These are phyloP conservation scores for Coemansia asiatica DNA, from an alignment of 192 early-diverging fungal species.

Conservation along the genomic window DNA sequence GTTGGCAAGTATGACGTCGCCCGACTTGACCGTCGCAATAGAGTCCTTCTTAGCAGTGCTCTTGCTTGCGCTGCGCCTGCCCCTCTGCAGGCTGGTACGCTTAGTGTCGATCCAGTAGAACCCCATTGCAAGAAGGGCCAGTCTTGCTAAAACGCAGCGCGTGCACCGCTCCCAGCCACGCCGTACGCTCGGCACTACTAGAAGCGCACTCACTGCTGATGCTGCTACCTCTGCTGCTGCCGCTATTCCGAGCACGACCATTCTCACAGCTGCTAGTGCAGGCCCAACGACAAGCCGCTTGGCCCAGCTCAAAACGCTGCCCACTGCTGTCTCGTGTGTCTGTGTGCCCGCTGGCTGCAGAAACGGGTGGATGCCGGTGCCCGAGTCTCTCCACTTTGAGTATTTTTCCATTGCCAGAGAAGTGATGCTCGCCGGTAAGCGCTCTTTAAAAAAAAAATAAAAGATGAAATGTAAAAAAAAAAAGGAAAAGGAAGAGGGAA, in stretches of 20 bases:
- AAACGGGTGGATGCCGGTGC: slow-evolving; percentile 91
- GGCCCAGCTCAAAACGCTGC: slow-evolving; percentile 6
- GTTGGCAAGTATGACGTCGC: slow-evolving; percentile 80
- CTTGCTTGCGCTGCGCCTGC: slow-evolving; percentile 40
- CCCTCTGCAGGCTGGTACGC: slow-evolving; percentile 65
- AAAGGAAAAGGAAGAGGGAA: neutral
- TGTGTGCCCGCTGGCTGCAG: slow-evolving; percentile 63
- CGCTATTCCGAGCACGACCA: slow-evolving; percentile 50
- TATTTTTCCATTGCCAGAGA: slow-evolving; percentile 78
- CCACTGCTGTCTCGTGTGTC: slow-evolving; percentile 22
- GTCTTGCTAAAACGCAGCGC: slow-evolving; percentile 48
- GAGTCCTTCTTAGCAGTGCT: neutral
- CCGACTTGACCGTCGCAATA: slow-evolving; percentile 45
- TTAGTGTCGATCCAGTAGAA: slow-evolving; percentile 72
- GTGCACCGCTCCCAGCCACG: slow-evolving; percentile 28
- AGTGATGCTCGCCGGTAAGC: neutral
- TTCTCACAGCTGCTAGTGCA: slow-evolving; percentile 38
- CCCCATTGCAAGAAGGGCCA: slow-evolving; percentile 68
- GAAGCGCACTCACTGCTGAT: slow-evolving; percentile 15
- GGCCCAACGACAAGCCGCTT: slow-evolving; percentile 41
- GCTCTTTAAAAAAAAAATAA: neutral
- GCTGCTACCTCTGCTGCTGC: slow-evolving; percentile 52
- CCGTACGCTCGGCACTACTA: slow-evolving; percentile 21
- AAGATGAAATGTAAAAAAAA: neutral
- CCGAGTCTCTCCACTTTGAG: slow-evolving; percentile 82